Evolutionary conservation across 257 asterid genomes (phyloP).

Genomic region (Solanum pinnatisectum): DNA sequence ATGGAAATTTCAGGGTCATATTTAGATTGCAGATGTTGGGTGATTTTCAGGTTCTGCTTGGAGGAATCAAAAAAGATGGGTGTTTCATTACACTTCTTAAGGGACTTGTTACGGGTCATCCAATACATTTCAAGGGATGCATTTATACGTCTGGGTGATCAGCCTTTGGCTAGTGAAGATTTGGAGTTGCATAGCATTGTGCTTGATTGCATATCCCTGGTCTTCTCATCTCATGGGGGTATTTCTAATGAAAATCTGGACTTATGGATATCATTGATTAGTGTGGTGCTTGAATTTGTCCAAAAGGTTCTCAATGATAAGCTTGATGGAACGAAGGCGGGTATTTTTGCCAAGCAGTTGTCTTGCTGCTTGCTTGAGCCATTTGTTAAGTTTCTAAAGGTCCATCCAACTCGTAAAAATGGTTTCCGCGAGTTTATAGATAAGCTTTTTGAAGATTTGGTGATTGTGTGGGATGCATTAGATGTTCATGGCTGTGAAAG

Average conservation of each 20-base stretch:
- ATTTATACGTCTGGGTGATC: slow-evolving; percentile 12
- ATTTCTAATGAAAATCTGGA: slow-evolving; percentile 61
- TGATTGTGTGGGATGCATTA: slow-evolving; percentile 43
- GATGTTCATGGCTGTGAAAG: slow-evolving; percentile 18
- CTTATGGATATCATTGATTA: slow-evolving; percentile 49
- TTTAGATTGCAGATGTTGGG: slow-evolving; percentile 72
- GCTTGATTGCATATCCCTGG: slow-evolving; percentile 44
- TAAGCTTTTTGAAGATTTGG: slow-evolving; percentile 66
- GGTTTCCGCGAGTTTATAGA: slow-evolving; percentile 63
- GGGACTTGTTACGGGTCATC: slow-evolving; percentile 60
- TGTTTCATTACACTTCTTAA: slow-evolving; percentile 38
- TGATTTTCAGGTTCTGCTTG: slow-evolving; percentile 62
- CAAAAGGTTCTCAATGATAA: slow-evolving; percentile 30
- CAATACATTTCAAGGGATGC: slow-evolving; percentile 42
- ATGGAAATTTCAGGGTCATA: slow-evolving; percentile 28
- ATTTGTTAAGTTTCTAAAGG: slow-evolving; percentile 65
- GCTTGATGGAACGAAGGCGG: slow-evolving; percentile 33
- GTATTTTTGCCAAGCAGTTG: slow-evolving; percentile 33
- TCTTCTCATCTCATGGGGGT: slow-evolving; percentile 70
- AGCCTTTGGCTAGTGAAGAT: slow-evolving; percentile 14
- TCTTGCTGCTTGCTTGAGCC: slow-evolving; percentile 57
- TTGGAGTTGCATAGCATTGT: slow-evolving; percentile 35
- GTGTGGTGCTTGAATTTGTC: slow-evolving; percentile 39
- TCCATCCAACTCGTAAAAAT: slow-evolving; percentile 66
- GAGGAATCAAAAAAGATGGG: slow-evolving; percentile 52